Conservation (phyloP, 306 rosid species). For the Lithocarpus polystachyus region DNA sequence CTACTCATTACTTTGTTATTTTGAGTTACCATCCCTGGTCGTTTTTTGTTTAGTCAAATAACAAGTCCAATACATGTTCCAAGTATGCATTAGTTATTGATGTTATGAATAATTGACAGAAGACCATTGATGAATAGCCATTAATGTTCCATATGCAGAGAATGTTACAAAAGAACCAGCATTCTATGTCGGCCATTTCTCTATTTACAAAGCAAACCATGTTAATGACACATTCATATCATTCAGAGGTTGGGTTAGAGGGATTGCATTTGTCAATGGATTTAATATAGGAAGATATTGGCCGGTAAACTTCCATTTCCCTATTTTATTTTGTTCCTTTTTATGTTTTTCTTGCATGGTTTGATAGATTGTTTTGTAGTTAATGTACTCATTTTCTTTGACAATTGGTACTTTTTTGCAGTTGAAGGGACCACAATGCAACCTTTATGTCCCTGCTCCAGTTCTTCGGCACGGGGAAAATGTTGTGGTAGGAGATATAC, state of each 20-base stretch:
- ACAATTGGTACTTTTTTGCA: conserved; percentile 34
- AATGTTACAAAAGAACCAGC: conserved; percentile 61
- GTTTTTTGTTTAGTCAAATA: conserved; percentile 1
- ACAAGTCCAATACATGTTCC: background rate
- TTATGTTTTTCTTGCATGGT: conserved; percentile 1
- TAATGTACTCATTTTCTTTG: background rate
- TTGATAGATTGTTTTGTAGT: background rate
- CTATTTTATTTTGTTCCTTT: conserved; percentile 10
- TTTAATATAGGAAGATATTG: conserved; percentile 90
- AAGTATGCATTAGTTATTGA: conserved; percentile 5
- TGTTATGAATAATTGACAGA: conserved; percentile 6
- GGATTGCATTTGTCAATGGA: conserved; percentile 70
- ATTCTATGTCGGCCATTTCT: conserved; percentile 67
- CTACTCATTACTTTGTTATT: background rate
- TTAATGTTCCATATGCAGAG: conserved; percentile 40
- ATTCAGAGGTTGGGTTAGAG: conserved; percentile 78
- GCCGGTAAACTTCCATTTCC: conserved; percentile 59
- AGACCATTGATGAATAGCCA: background rate
- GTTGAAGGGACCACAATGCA: conserved; percentile 90
- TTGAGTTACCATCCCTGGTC: background rate
- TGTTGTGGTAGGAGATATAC: conserved; percentile 52
- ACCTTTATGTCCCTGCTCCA: conserved; percentile 87
- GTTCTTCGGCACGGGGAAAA: conserved; percentile 66
- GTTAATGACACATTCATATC: conserved; percentile 77
- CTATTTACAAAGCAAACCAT: conserved; percentile 43